A percentile compares a stretch with the other conserved stretches of the same genome.
Evolutionary conservation across 2,329 filamentous ascomycete genomes (phyloP).

Genomic region (Epichloe brachyelytri): DNA sequence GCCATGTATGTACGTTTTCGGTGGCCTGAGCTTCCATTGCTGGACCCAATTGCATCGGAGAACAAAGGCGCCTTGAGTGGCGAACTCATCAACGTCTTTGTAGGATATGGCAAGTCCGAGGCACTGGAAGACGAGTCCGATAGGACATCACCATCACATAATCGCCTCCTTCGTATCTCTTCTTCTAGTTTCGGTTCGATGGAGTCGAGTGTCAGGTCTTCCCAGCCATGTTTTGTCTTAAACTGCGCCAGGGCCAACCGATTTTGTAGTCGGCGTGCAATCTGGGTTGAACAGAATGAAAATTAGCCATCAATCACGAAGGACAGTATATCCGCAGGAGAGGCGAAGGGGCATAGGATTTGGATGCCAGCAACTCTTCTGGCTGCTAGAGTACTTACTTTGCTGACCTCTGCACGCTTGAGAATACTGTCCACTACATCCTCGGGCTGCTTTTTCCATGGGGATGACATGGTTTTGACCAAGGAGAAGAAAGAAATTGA

Average conservation of each 20-base stretch:
- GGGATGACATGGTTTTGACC: conserved; percentile 38
- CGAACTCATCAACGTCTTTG: conserved; percentile 64
- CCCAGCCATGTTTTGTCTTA: conserved; percentile 93
- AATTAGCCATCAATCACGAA: neutral
- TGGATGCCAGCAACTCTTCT: neutral
- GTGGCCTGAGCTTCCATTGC: conserved; percentile 52
- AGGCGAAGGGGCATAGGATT: neutral
- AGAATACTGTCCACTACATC: conserved; percentile 55
- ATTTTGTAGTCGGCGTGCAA: conserved; percentile 85
- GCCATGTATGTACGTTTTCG: conserved; percentile 51
- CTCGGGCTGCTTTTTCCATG: conserved; percentile 50
- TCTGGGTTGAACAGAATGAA: conserved; percentile 39
- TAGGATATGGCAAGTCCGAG: conserved; percentile 62
- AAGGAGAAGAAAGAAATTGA: neutral
- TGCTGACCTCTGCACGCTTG: conserved; percentile 62
- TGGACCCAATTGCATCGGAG: conserved; percentile 66
- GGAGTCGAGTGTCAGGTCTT: conserved; percentile 73
- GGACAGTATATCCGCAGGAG: neutral
- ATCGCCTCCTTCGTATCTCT: conserved; percentile 61
- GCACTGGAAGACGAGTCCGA: conserved; percentile 80
- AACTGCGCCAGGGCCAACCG: conserved; percentile 91
- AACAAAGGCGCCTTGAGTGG: conserved; percentile 73
- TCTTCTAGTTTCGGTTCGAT: conserved; percentile 78
- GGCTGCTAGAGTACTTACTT: conserved; percentile 37
- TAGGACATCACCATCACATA: conserved; percentile 57